Evolutionary conservation across 2,329 filamentous ascomycete species (phyloP).

Genomic region (Calonectria montana): DNA sequence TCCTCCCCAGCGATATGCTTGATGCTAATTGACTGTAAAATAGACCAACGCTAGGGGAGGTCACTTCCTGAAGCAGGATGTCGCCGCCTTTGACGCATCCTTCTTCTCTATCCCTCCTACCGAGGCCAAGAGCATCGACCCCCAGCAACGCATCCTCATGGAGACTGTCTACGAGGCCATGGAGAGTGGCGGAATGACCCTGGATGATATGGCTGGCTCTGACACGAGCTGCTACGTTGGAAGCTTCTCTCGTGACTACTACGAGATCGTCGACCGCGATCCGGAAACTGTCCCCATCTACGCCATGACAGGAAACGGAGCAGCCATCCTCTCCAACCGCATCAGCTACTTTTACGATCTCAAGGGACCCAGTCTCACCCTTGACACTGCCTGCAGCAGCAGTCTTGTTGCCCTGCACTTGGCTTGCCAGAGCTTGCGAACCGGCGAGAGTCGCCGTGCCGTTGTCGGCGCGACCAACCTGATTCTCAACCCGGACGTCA

Average conservation of each 20-base stretch:
- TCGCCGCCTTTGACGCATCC: conserved; percentile 22
- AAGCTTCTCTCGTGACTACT: conserved; percentile 18
- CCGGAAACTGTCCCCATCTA: conserved; percentile 9
- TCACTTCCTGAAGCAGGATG: conserved; percentile 15
- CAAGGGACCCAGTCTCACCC: conserved; percentile 12
- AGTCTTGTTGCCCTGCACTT: conserved; percentile 23
- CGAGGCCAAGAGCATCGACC: conserved; percentile 38
- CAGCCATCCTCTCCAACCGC: conserved; percentile 17
- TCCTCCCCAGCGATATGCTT: neutral
- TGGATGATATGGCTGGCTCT: conserved; percentile 4
- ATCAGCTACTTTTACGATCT: conserved; percentile 19
- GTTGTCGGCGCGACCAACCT: conserved; percentile 39
- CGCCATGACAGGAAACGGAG: conserved; percentile 7
- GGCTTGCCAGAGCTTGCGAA: conserved; percentile 24
- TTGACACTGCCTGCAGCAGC: conserved; percentile 16
- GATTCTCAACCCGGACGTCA: conserved; percentile 37
- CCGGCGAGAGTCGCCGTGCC: conserved; percentile 31
- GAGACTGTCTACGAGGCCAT: conserved; percentile 29
- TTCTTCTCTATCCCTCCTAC: conserved; percentile 37
- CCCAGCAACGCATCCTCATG: conserved; percentile 35
- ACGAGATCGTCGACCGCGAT: conserved; percentile 18
- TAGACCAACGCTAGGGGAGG: conserved; percentile 10
- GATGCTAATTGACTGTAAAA: neutral
- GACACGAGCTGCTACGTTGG: conserved; percentile 21
- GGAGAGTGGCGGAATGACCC: conserved; percentile 44